Conservation (phyloP, 108 stramenopile species). For the Cylindrotheca closterium region DNA sequence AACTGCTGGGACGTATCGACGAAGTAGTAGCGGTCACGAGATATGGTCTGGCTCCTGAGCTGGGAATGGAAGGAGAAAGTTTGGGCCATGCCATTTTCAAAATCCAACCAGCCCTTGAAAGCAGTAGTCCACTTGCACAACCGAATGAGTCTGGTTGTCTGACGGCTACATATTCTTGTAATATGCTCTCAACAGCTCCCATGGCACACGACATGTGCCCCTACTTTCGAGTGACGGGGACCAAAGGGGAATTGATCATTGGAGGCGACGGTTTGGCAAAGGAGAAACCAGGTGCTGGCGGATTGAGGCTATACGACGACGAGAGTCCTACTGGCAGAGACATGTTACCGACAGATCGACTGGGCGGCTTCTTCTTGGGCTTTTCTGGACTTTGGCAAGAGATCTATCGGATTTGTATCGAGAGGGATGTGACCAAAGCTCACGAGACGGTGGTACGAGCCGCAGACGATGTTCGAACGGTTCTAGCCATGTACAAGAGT, state of each 20-base stretch:
- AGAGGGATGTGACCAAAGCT: constrained; percentile 17
- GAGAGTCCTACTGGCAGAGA: constrained; percentile 16
- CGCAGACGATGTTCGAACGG: constrained; percentile 27
- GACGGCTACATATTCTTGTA: constrained; percentile 30
- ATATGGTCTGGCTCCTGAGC: constrained; percentile 6
- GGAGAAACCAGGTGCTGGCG: constrained; percentile 32
- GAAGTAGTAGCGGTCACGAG: constrained; percentile 30
- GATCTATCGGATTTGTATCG: constrained; percentile 13
- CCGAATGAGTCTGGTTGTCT: constrained; percentile 13
- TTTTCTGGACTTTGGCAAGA: constrained; percentile 34
- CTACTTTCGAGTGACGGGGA: constrained; percentile 40
- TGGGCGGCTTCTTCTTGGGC: constrained; percentile 39
- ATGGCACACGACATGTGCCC: constrained; percentile 42
- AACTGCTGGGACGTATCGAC: constrained; percentile 20
- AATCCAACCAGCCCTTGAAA: constrained; percentile 6
- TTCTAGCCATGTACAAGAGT: constrained; percentile 30
- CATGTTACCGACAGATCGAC: constrained; percentile 22
- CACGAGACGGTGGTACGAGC: constrained; percentile 22
- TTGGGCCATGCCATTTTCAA: constrained; percentile 38
- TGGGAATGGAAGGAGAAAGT: constrained; percentile 36
- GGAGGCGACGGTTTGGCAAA: constrained; percentile 17
- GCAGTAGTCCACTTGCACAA: neutral
- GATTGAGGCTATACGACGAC: constrained; percentile 36
- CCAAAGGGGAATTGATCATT: constrained; percentile 31
- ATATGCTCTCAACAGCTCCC: constrained; percentile 36